Base-by-base conservation (phyloP, 202 grass and related monocot species). In the Panicum hallii region DNA sequence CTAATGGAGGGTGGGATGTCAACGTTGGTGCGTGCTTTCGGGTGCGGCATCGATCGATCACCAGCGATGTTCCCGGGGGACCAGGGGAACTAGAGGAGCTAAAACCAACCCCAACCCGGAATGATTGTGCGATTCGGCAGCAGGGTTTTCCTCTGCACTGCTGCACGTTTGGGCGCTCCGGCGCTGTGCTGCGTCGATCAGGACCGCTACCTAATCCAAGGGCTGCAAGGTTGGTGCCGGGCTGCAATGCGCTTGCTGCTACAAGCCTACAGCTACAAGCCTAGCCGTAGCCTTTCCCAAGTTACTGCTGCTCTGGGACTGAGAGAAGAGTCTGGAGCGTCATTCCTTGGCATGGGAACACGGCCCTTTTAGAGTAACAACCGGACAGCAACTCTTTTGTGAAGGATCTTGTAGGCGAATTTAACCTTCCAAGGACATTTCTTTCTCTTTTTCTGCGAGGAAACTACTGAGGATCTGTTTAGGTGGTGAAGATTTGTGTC, bases 1-100 rank as follows among this genome's bases (percentile, higher is more conserved):
- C 7, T 80, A 80, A 90, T 56, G 89, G 90, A 82, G 72, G 90
- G 82, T 91, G 79, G 61, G 82, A 70, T 89, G 90, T 91, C 90
- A 86, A 91, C 83, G 86, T 89, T 91, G 83, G 4, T 63, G 86
- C 73, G 42, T 88, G 90, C 90, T 90, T 90, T 87, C 63, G 63
- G 87, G 87, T 82, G 89, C 80, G 63, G 63, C 81, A 64, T 34
- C 28, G 9, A 79, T 30, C 56, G 30, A 76, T 78, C 83, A 77
- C 72, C 77, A 64, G 67, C 72, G 82, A 50, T 30, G 83, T 47
- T 46, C 2, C 55, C 11, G 28, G 79, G 86, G 85, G 86, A 87
- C 72, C 71, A 70, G 16, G 38, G 36, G 66, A 5, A 38, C 4
- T 4, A 38, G 36, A 38, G 4, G 36, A 49, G 14, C 58, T 17